Evolutionary conservation across 148 eudicot species (phyloP).

Genomic region (Fagopyrum tataricum): DNA sequence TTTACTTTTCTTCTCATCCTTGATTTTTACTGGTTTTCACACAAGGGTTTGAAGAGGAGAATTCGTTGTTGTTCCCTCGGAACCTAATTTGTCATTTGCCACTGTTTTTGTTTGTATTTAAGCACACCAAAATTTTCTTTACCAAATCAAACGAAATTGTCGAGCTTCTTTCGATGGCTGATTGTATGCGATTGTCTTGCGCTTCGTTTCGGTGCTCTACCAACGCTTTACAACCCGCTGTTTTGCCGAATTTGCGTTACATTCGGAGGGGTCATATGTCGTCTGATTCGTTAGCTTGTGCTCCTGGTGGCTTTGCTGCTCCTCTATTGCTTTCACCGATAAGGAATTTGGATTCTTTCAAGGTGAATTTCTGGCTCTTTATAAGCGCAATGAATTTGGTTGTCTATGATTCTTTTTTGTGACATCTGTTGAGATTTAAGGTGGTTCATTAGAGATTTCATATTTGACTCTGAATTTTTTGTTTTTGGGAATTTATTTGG

Average conservation of each 20-base stretch:
- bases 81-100: background rate
- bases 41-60: background rate
- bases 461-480: background rate
- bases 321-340: background rate
- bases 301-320: background rate
- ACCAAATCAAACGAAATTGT: background rate
- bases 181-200: conserved; percentile 16
- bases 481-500: background rate
- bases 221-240: background rate
- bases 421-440: background rate
- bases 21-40: background rate
- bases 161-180: conserved; percentile 16
- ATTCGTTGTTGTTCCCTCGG: background rate
- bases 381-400: background rate
- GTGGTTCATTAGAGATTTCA: background rate
- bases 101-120: background rate
- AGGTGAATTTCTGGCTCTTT: conserved; percentile 6
- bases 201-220: conserved; percentile 12
- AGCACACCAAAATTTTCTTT: background rate
- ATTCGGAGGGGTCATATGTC: background rate
- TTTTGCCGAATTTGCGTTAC: conserved; percentile 7
- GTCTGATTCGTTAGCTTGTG: background rate
- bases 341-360: conserved; percentile 12
- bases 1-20: conserved; percentile 1
- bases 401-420: background rate